Conservation (phyloP, 768 basidiomycete species). For the Naematelia encephala region DNA sequence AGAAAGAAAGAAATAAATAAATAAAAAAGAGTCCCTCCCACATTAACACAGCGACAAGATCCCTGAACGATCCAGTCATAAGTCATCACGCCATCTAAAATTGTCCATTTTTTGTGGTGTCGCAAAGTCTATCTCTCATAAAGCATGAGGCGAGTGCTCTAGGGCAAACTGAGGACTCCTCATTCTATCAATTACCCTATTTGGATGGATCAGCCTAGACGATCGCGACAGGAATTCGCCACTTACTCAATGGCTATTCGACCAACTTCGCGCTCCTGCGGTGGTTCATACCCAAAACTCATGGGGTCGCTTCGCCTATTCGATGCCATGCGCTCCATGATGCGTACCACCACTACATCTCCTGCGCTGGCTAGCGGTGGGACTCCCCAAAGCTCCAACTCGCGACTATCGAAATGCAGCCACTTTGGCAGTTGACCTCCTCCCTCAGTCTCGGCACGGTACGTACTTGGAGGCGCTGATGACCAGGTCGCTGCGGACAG, state of each 20-base stretch:
- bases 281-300: slow-evolving; percentile 37
- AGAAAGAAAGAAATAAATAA: no score
- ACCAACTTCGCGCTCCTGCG: slow-evolving; percentile 48
- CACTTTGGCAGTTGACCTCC: slow-evolving; percentile 42
- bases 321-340: slow-evolving; percentile 43
- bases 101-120: slow-evolving; percentile 1
- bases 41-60: not conserved
- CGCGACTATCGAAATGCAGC: slow-evolving; percentile 49
- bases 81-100: no score
- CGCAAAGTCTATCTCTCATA: no score
- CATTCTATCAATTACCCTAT: slow-evolving; percentile 39
- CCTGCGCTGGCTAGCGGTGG: slow-evolving; percentile 34
- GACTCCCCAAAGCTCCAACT: slow-evolving; percentile 51
- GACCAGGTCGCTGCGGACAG: slow-evolving; percentile 49
- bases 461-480: slow-evolving; percentile 45
- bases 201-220: slow-evolving; percentile 14
- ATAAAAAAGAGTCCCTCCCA: no score
- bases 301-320: slow-evolving; percentile 43
- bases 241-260: slow-evolving; percentile 46
- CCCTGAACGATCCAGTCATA: not conserved
- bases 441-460: slow-evolving; percentile 43
- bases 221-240: not conserved
- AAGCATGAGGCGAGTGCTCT: slow-evolving; percentile 41
- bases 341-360: slow-evolving; percentile 34
- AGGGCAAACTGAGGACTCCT: slow-evolving; percentile 42